A percentile compares a stretch with the other conserved stretches of the same genome.
These are phyloP conservation scores for Cymbopogon citratus DNA, from an alignment of 176 grass and related monocot genomes.

Conservation along the genomic window DNA sequence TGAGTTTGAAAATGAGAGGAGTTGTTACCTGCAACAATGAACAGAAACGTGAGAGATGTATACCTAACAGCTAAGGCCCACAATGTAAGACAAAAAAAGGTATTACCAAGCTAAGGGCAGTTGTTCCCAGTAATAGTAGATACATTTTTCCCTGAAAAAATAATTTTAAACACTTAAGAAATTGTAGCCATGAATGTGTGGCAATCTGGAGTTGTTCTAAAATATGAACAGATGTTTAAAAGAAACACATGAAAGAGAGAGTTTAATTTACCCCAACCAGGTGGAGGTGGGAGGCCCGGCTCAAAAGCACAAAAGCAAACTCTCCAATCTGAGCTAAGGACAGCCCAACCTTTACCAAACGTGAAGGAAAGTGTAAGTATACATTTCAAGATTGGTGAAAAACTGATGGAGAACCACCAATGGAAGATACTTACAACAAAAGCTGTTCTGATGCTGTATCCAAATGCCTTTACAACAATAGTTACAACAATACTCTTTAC, in stretches of 20 bases:
- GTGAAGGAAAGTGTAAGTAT: conserved; percentile 25
- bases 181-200: neutral
- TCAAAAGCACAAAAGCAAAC: conserved; percentile 97
- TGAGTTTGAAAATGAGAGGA: conserved; percentile 99
- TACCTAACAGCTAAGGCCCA: conserved; percentile 16
- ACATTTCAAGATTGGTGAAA: neutral
- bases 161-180: neutral
- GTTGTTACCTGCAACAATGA: conserved; percentile 71
- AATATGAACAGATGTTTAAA: neutral
- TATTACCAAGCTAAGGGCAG: conserved; percentile 90
- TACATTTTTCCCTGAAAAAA: conserved; percentile 92
- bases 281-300: conserved; percentile 95
- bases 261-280: conserved; percentile 78
- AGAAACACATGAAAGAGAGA: conserved; percentile 7
- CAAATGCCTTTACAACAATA: conserved; percentile 83
- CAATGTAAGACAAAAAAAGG: conserved; percentile 22
- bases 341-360: conserved; percentile 65
- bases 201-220: neutral
- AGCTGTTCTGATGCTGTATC: conserved; percentile 85
- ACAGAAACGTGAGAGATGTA: conserved; percentile 1
- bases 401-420: neutral
- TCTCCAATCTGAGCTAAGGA: conserved; percentile 99
- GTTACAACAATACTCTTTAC: conserved; percentile 81
- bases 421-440: conserved; percentile 68
- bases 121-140: conserved; percentile 91